These are phyloP conservation scores for Cynara cardunculus DNA, from an alignment of 129 eudicot species.

Conservation along the genomic window DNA sequence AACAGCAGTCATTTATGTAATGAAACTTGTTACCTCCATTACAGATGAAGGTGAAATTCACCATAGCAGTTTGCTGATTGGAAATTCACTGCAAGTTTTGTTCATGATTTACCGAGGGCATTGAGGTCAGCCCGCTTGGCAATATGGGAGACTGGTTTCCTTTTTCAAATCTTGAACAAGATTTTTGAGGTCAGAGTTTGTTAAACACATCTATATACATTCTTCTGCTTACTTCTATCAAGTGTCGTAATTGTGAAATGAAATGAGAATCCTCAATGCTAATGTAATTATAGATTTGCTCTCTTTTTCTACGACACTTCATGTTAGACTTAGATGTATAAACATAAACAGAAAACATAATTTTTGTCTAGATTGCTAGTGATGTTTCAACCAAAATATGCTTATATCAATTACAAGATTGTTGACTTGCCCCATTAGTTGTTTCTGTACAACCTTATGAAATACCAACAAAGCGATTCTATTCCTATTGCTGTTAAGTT, in stretches of 20 bases:
- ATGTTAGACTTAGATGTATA: not conserved
- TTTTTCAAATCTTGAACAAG: constrained; percentile 14
- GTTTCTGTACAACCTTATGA: not conserved
- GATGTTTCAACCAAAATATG: not conserved
- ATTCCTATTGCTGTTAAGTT: too few species aligned
- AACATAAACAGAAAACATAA: not conserved
- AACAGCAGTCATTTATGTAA: not conserved
- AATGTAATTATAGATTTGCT: constrained; percentile 5
- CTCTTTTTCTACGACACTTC: not conserved
- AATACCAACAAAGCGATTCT: too few species aligned
- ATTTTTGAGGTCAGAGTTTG: constrained; percentile 31
- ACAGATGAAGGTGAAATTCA: constrained; percentile 21
- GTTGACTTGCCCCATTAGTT: not conserved
- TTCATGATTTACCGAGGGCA: not conserved
- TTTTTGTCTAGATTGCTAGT: not conserved
- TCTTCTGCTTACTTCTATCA: not conserved
- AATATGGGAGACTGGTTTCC: constrained; percentile 11
- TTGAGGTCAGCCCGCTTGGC: not conserved
- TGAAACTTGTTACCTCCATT: not conserved
- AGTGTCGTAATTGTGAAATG: constrained; percentile 9
- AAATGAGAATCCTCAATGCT: constrained; percentile 15
- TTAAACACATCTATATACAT: constrained; percentile 15
- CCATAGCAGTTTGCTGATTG: constrained; percentile 4
- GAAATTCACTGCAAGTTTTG: not conserved
- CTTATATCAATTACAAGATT: not conserved